Evolutionary conservation across 139 green algal genomes (phyloP).

Genomic region (Chlorella sp.): DNA sequence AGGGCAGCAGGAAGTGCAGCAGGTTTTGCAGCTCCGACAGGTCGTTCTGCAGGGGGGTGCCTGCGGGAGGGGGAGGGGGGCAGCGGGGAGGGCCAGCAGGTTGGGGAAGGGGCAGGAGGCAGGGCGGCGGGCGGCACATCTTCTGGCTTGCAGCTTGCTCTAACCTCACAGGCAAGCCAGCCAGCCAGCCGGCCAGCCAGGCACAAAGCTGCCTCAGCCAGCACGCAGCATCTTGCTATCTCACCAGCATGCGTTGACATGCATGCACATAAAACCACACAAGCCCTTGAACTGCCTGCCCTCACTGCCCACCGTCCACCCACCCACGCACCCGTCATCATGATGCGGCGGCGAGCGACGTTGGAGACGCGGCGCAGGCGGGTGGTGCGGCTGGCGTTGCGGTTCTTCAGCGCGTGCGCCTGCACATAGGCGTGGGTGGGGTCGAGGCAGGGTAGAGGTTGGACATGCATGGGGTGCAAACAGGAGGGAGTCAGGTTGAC

Average conservation of each 20-base stretch:
- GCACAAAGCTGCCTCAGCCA: not conserved
- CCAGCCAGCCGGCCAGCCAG: too few species aligned
- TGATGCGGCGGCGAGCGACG: constrained; percentile 69
- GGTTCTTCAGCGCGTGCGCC: constrained; percentile 94
- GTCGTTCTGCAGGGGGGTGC: constrained; percentile 95
- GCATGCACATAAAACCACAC: not conserved
- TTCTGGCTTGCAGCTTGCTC: too few species aligned
- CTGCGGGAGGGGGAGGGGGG: constrained; percentile 34
- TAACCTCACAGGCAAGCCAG: too few species aligned
- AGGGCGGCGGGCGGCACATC: not conserved
- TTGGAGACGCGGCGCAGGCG: constrained; percentile 58
- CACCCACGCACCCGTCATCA: constrained; percentile 70
- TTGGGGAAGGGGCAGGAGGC: not conserved
- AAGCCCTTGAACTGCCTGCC: not conserved
- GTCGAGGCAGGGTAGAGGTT: too few species aligned
- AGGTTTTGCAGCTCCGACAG: constrained; percentile 89
- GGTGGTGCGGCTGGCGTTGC: constrained; percentile 49
- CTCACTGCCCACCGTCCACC: not conserved
- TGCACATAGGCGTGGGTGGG: not conserved
- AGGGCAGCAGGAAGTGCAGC: constrained; percentile 90
- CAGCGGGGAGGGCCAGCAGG: not conserved
- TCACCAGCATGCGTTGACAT: not conserved
- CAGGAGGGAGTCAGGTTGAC: not conserved
- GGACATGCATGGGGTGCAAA: too few species aligned
- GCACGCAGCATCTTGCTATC: not conserved